phyloP scores from a whole-genome alignment of 2,329 filamentous ascomycete species.

The Ilyonectria destructans region DNA sequence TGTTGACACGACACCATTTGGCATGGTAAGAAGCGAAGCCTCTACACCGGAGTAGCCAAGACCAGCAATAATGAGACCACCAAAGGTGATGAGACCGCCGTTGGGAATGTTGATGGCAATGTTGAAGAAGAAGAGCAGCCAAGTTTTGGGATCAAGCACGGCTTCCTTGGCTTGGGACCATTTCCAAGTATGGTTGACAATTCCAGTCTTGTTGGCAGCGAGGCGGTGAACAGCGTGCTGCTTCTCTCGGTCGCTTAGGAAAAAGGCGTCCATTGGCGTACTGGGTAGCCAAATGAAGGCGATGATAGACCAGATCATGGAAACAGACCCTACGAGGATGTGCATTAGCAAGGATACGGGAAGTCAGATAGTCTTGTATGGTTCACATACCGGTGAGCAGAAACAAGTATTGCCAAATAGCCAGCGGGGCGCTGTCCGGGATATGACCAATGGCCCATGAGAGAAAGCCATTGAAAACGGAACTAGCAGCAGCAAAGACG shows the following conservation, averaged over 20 bases:
- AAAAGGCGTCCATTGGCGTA: conserved; percentile 33
- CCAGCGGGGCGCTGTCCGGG: conserved; percentile 13
- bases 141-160: conserved; percentile 68
- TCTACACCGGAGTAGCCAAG: conserved; percentile 22
- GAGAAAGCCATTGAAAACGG: conserved; percentile 27
- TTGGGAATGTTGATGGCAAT: conserved; percentile 69
- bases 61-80: conserved; percentile 26
- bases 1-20: conserved; percentile 29
- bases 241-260: conserved; percentile 29
- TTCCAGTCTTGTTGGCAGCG: conserved; percentile 39
- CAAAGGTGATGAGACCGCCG: conserved; percentile 57
- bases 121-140: conserved; percentile 67
- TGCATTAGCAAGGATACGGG: too few species aligned
- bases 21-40: conserved; percentile 25
- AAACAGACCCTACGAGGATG: conserved; percentile 7
- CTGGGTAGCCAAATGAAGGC: conserved; percentile 29
- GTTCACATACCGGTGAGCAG: conserved; percentile 16
- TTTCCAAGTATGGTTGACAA: conserved; percentile 61
- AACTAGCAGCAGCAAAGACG: conserved; percentile 21
- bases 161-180: conserved; percentile 66
- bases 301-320: conserved; percentile 29
- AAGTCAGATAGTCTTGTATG: neutral
- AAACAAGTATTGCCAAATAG: conserved; percentile 25
- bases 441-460: conserved; percentile 28
- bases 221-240: conserved; percentile 24